Base-by-base conservation (phyloP, 495 filamentous ascomycete genomes). In the Cercophora sp. region DNA sequence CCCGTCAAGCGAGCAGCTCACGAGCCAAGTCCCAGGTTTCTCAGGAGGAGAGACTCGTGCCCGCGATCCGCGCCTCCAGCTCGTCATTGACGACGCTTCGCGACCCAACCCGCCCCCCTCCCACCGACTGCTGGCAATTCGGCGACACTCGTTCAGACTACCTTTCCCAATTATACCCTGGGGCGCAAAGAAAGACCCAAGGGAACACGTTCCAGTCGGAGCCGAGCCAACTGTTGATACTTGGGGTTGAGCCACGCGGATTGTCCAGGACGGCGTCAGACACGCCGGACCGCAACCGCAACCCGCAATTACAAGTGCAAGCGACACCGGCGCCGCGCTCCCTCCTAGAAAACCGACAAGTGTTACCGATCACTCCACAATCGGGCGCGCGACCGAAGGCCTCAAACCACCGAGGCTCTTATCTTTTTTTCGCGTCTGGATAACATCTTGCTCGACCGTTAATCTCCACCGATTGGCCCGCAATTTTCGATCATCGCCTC, bases 11-110 rank as follows among this genome's bases (percentile, higher is more conserved):
- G 35, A 32, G 43, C 41, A 53, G 25, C 47, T 52, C 57, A 45
- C 42, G 55, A 31, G 45, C 47, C 29, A 44, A 50, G 39, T 29
- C 13, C 37, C n/a, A n/a, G n/a, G n/a, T n/a, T 5, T 25, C n/a
- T 23, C 19, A 23, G 34, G 41, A 36, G 39, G 39, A 51, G 34
- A 22, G 27, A 29, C 19, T 34, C 27, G 42, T 39, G 25, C 35
- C 52, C 35, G 52, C 31, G 53, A 35, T 40, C 51, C 52, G 47
- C 45, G 46, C 32, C n/a, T 49, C 36, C 32, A 48, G 22, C 22
- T 29, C 50, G 51, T 54, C 56, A 45, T 54, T 29, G 50, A 58
- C 56, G 56, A 52, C 56, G 40, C 26, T 46, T 13, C 39, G 47
- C 56, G 52, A 54, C 51, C 48, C 18, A 41, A 44, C 20, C 42